Conservation (phyloP, 2,329 filamentous ascomycete genomes). For the Xylogone sp. region DNA sequence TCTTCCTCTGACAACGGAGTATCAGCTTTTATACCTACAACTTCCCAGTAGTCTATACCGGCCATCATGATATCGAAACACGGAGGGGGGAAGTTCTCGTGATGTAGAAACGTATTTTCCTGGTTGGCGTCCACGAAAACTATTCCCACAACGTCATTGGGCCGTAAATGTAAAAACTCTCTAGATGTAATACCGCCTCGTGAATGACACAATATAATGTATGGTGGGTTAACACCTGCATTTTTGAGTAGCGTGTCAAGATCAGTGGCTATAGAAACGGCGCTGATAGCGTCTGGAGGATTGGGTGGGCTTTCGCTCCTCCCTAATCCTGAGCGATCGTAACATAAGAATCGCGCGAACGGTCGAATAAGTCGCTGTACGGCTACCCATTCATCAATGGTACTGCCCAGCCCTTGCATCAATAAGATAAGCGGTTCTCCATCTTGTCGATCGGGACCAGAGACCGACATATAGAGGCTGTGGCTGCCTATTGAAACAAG, state of each 20-base stretch:
- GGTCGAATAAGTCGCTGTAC: constrained; percentile 13
- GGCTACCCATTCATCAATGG: constrained; percentile 11
- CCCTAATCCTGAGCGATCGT: constrained; percentile 19
- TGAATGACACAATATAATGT: constrained; percentile 1
- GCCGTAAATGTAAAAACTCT: constrained; percentile 2
- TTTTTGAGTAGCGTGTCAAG: constrained; percentile 1
- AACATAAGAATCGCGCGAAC: constrained; percentile 15
- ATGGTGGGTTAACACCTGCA: background rate
- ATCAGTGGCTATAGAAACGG: background rate
- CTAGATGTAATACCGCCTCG: constrained; percentile 2
- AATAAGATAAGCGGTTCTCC: constrained; percentile 15
- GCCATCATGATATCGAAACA: too few species aligned
- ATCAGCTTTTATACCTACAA: too few species aligned
- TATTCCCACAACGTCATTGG: constrained; percentile 4
- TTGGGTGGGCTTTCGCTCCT: constrained; percentile 3
- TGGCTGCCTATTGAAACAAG: constrained; percentile 15
- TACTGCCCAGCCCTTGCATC: constrained; percentile 13
- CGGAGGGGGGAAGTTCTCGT: too few species aligned
- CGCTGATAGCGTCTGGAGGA: background rate
- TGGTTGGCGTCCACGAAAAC: background rate
- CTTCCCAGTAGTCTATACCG: too few species aligned
- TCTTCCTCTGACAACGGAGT: too few species aligned
- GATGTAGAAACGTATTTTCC: too few species aligned
- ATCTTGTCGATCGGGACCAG: constrained; percentile 12
- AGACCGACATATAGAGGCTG: constrained; percentile 12